phyloP scores from a whole-genome alignment of 495 filamentous ascomycete genomes.

The Penicillium antarcticum region DNA sequence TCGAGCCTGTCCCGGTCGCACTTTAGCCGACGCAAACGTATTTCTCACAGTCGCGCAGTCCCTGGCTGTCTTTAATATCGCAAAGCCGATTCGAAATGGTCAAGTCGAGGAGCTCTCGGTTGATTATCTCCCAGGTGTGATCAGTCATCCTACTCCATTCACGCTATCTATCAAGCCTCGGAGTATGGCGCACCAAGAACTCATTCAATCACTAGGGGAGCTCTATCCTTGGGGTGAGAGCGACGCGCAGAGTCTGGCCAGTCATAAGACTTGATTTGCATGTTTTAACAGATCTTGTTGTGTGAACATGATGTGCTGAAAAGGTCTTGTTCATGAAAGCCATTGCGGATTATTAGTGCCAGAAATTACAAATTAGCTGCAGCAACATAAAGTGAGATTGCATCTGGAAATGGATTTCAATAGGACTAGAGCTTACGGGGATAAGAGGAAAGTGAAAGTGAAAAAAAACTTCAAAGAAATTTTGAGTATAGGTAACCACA shows the following conservation, averaged over 20 bases:
- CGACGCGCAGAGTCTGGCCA: constrained; percentile 17
- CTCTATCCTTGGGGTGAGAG: constrained; percentile 44
- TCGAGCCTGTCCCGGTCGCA: constrained; percentile 36
- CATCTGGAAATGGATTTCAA: no score
- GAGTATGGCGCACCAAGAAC: constrained; percentile 22
- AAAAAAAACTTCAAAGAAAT: background rate
- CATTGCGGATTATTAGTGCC: no score
- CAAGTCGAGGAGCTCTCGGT: constrained; percentile 22
- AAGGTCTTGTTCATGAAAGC: no score
- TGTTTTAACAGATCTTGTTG: no score
- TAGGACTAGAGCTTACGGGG: no score
- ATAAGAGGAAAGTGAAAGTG: no score
- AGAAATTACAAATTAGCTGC: no score
- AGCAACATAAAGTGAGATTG: no score
- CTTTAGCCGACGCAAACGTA: constrained; percentile 31
- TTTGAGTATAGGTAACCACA: background rate
- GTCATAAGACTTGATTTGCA: background rate
- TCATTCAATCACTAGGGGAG: constrained; percentile 35
- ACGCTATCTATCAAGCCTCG: constrained; percentile 28
- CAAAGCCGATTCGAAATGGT: constrained; percentile 29
- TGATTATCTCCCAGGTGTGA: constrained; percentile 31
- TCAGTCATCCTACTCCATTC: constrained; percentile 39
- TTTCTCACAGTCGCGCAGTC: constrained; percentile 31
- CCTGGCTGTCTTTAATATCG: constrained; percentile 40
- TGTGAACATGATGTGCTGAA: no score